A percentile compares a stretch with the other conserved stretches of the same genome.
Evolutionary conservation across 768 basidiomycete genomes (phyloP).

Genomic region (Boletus rubropictus): DNA sequence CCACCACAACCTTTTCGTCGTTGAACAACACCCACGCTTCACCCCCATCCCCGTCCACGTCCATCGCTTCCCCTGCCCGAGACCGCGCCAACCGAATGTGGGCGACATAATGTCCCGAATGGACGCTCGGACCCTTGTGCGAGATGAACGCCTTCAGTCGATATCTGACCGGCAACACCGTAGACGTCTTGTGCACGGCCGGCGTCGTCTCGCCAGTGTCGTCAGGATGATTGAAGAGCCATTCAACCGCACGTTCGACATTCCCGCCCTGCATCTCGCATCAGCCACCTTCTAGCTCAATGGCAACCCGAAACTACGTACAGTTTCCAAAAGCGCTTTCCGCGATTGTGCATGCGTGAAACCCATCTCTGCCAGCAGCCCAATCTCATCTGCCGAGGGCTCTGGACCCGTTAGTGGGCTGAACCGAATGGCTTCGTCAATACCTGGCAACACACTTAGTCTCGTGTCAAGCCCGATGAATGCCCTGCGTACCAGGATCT

Average conservation of each 20-base stretch:
- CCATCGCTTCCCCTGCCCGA: conserved; percentile 21
- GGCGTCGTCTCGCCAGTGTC: conserved; percentile 66
- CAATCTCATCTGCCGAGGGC: conserved; percentile 64
- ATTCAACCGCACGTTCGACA: conserved; percentile 85
- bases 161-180: conserved; percentile 67
- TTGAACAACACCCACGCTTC: conserved; percentile 85
- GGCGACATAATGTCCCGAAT: conserved; percentile 91
- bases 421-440: conserved; percentile 68
- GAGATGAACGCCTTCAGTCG: conserved; percentile 90
- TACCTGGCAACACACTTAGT: conserved; percentile 48
- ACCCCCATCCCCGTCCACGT: conserved; percentile 28
- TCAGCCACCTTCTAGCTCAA: background rate
- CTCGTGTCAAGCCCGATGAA: background rate
- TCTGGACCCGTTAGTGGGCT: conserved; percentile 34
- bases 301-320: conserved; percentile 32
- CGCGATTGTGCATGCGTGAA: conserved; percentile 77
- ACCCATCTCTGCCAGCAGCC: conserved; percentile 84
- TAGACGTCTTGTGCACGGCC: too few species aligned
- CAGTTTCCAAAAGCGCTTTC: conserved; percentile 85
- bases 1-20: conserved; percentile 92
- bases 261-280: conserved; percentile 51
- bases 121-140: conserved; percentile 93
- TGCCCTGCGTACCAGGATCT: conserved; percentile 59
- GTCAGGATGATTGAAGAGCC: conserved; percentile 92
- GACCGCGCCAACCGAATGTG: conserved; percentile 45